phyloP scores from a whole-genome alignment of 257 asterid species.

The Lithospermum erythrorhizon region DNA sequence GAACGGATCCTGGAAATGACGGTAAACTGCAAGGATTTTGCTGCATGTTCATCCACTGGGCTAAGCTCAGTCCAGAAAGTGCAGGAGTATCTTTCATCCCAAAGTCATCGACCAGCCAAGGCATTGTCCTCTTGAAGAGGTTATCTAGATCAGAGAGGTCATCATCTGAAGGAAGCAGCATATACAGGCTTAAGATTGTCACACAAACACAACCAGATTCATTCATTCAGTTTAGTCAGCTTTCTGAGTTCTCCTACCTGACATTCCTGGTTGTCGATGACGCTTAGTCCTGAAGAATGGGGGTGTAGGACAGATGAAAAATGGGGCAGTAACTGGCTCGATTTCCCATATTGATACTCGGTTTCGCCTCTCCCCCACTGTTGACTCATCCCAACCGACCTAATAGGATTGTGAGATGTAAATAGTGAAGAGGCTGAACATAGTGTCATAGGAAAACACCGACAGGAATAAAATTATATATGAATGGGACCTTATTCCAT shows the following conservation, averaged over 20 bases:
- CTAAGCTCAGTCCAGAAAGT: slow-evolving; percentile 76
- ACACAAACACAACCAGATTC: not conserved
- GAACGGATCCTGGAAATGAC: slow-evolving; percentile 41
- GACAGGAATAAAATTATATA: not conserved
- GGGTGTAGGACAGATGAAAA: slow-evolving; percentile 68
- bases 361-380: slow-evolving; percentile 72
- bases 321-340: slow-evolving; percentile 59
- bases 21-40: slow-evolving; percentile 50
- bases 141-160: slow-evolving; percentile 69
- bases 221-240: too few species aligned
- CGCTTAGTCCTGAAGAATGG: slow-evolving; percentile 60
- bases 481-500: not conserved
- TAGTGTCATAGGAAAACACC: not conserved
- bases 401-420: slow-evolving; percentile 11
- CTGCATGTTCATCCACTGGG: slow-evolving; percentile 99
- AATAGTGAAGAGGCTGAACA: not conserved
- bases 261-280: slow-evolving; percentile 66
- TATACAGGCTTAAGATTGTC: not conserved
- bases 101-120: slow-evolving; percentile 76
- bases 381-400: slow-evolving; percentile 90
- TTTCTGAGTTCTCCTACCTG: slow-evolving; percentile 11
- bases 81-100: slow-evolving; percentile 69
- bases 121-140: slow-evolving; percentile 72
- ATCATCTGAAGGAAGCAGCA: slow-evolving; percentile 48
- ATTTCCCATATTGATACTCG: slow-evolving; percentile 85